phyloP scores from a whole-genome alignment of 2,329 filamentous ascomycete species.

The Calonectria pauciramosa region DNA sequence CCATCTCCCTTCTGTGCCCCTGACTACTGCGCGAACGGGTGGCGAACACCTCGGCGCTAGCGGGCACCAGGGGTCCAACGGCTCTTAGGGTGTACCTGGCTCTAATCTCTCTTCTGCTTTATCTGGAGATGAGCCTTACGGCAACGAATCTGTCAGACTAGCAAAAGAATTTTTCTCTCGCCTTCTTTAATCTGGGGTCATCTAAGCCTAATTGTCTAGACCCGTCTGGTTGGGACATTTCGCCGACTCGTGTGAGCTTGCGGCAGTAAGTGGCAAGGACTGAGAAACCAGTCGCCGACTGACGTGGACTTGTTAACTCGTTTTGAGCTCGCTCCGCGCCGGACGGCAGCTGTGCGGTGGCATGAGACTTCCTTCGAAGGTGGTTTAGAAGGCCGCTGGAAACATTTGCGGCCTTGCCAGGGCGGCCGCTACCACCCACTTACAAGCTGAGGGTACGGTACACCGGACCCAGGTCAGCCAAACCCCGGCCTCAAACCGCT shows the following conservation, averaged over 20 bases:
- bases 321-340: constrained; percentile 29
- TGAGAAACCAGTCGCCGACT: constrained; percentile 21
- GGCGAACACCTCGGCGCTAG: constrained; percentile 43
- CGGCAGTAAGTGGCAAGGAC: constrained; percentile 39
- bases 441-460: background rate
- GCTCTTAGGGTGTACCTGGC: constrained; percentile 33
- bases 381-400: constrained; percentile 5
- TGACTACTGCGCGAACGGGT: constrained; percentile 42
- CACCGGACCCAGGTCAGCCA: background rate
- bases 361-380: constrained; percentile 25
- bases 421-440: constrained; percentile 9
- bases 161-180: constrained; percentile 32
- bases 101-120: constrained; percentile 17
- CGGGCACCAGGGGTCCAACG: constrained; percentile 41
- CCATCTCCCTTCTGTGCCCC: constrained; percentile 34
- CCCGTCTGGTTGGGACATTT: constrained; percentile 22
- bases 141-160: constrained; percentile 27
- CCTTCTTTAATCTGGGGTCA: constrained; percentile 38
- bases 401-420: constrained; percentile 1
- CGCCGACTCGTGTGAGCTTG: constrained; percentile 39
- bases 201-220: constrained; percentile 11
- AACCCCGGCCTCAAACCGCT: constrained; percentile 17
- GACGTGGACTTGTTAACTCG: constrained; percentile 3
- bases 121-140: constrained; percentile 20
- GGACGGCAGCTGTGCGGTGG: constrained; percentile 24